Conservation (phyloP, 164 flowering plant species). For the Brasenia schreberi region DNA sequence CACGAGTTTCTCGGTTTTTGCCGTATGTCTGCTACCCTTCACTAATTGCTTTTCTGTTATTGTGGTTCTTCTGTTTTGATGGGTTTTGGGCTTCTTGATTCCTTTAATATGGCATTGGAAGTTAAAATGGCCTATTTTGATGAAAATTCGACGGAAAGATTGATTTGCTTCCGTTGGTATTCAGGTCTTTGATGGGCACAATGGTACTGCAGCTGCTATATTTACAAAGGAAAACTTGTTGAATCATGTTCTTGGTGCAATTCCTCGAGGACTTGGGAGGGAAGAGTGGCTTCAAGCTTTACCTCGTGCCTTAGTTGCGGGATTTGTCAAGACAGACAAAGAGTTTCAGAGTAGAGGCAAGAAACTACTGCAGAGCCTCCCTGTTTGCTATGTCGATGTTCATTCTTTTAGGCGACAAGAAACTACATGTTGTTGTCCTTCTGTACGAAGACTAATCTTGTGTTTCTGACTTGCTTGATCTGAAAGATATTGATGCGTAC, state of each 20-base stretch:
- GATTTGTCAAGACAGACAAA: constrained; percentile 86
- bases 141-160: background rate
- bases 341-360: constrained; percentile 77
- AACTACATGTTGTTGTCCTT: background rate
- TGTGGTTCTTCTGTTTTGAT: background rate
- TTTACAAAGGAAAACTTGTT: constrained; percentile 59
- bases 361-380: constrained; percentile 1
- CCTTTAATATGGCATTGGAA: background rate
- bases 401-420: background rate
- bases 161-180: background rate
- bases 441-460: background rate
- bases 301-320: constrained; percentile 84
- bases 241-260: constrained; percentile 58
- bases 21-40: constrained; percentile 5
- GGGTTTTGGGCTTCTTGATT: background rate
- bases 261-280: constrained; percentile 68
- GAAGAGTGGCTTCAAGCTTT: constrained; percentile 90
- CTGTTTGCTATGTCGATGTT: background rate
- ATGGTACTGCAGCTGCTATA: constrained; percentile 82
- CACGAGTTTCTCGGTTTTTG: constrained; percentile 10
- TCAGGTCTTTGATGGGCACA: constrained; percentile 92
- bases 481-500: background rate
- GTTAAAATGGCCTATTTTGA: background rate
- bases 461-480: background rate
- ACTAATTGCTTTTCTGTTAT: background rate